Base-by-base conservation (phyloP, 1,284 basidiomycete genomes). In the Fistulinella cinereoalba region DNA sequence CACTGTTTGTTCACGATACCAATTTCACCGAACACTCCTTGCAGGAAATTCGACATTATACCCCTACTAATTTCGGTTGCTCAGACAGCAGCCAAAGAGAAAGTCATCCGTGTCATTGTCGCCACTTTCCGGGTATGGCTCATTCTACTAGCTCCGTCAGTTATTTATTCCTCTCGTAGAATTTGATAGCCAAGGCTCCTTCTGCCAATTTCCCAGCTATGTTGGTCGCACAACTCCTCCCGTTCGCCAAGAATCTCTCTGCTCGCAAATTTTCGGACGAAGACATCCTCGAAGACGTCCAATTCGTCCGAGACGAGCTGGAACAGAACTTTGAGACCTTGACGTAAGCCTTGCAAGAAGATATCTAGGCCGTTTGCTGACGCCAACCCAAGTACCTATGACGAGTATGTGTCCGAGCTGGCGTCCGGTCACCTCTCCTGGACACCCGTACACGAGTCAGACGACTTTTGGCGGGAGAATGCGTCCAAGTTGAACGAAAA, bases 381-480 rank as follows among this genome's bases (percentile, higher is more conserved):
- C 24, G 37, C 16, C 18, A n/a, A 34, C 36, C 46, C 21, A 57
- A 94, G 92, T 46, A 98, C 93, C 0, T 98, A 89, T 66, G 97
- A 98, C 65, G 94, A 97, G 69, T 99, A 98, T 65, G 81, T 80
- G 7, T 93, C 92, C 0, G 96, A 99, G 66, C 73, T 99, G 16
- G 74, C 83, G 23, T 92, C 90, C 1, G 95, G 95, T 2, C 91
- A 93, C 64, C 72, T 99, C 12, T 88, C 91, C 5, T 98, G 94
- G 91, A 87, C 92, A 6, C 95, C 96, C 6, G 90, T 93, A 16
- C 97, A 99, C 64, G 90, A 94, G 62, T 92, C 90, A 7, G 96
- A 98, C 49, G 84, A 93, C 43, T 99, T 99, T 71, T 99, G 96
- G 96, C 92, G 90, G 62, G 92, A 96, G 71, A 98, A 99, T 62